These are phyloP conservation scores for Boletus rex-veris DNA, from an alignment of 768 basidiomycete species.

Conservation along the genomic window DNA sequence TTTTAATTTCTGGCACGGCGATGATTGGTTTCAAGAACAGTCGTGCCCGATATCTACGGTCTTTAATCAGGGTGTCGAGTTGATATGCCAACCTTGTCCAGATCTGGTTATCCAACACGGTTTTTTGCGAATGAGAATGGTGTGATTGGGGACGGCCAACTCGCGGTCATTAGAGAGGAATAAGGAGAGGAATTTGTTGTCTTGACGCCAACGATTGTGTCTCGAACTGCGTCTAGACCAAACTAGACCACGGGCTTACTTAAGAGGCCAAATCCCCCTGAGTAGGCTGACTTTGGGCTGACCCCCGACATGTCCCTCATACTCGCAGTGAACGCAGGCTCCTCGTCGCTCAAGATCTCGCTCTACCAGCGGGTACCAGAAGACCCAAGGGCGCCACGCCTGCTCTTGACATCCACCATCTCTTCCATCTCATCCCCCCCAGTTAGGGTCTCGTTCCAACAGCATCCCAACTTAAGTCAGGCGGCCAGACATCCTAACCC, in stretches of 20 bases:
- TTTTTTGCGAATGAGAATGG: not conserved
- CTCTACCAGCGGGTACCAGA: constrained; percentile 45
- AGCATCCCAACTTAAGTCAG: constrained; percentile 5
- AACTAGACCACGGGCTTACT: too few relatives aligned
- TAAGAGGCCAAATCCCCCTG: not conserved
- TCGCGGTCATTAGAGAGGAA: too few relatives aligned
- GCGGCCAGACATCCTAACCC: constrained; percentile 20
- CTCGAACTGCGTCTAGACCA: too few relatives aligned
- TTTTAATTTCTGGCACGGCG: constrained; percentile 3
- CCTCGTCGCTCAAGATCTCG: constrained; percentile 82
- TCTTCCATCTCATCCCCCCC: constrained; percentile 58
- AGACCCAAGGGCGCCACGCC: constrained; percentile 35
- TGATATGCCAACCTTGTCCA: not conserved
- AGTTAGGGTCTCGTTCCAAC: constrained; percentile 47
- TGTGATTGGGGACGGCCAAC: too few relatives aligned
- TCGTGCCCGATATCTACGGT: constrained; percentile 5
- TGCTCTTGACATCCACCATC: constrained; percentile 50
- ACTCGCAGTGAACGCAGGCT: constrained; percentile 76
- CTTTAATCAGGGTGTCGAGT: not conserved
- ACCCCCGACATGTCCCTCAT: constrained; percentile 38
- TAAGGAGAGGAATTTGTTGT: too few relatives aligned
- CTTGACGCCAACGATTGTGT: too few relatives aligned
- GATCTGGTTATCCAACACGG: not conserved
- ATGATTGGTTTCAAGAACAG: not conserved
- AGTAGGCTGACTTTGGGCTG: not conserved